Conservation (phyloP, 2,329 filamentous ascomycete species). For the Penicillium decumbens region DNA sequence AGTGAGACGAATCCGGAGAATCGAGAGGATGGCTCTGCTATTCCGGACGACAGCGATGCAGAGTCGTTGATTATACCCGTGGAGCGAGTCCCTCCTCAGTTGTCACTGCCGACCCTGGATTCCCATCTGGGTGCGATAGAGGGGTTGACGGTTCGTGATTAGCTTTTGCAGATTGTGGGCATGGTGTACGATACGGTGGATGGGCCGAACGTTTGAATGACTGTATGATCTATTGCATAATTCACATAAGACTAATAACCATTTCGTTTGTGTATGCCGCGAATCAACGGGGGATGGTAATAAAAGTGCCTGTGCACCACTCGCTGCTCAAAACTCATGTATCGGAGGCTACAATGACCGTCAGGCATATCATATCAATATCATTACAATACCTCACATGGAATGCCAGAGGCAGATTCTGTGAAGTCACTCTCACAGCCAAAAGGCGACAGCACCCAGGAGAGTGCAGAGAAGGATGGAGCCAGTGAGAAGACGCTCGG, state of each 20-base stretch:
- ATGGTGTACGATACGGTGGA: constrained; percentile 1
- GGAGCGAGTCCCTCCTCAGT: constrained; percentile 15
- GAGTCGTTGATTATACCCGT: constrained; percentile 7
- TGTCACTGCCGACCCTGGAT: constrained; percentile 18
- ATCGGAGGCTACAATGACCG: constrained; percentile 8
- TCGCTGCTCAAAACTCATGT: constrained; percentile 6
- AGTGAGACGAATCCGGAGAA: constrained; percentile 9
- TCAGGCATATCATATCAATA: constrained; percentile 21
- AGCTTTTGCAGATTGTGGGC: neutral
- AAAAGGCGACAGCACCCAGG: constrained; percentile 22
- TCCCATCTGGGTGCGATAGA: constrained; percentile 16
- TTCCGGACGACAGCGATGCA: neutral
- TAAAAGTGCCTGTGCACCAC: constrained; percentile 3
- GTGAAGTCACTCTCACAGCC: constrained; percentile 17
- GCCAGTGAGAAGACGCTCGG: constrained; percentile 16
- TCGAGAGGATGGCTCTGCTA: neutral
- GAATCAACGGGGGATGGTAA: neutral
- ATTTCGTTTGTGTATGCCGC: constrained; percentile 5
- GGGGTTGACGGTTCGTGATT: constrained; percentile 4
- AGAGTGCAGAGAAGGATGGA: constrained; percentile 21
- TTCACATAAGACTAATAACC: constrained; percentile 4
- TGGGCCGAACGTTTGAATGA: neutral
- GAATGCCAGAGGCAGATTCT: neutral
- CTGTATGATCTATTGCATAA: neutral
- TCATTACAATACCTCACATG: constrained; percentile 5